A percentile compares a stretch with the other conserved stretches of the same genome.
These are phyloP conservation scores for Colletotrichum incanum DNA, from an alignment of 2,329 filamentous ascomycete genomes.

Conservation along the genomic window DNA sequence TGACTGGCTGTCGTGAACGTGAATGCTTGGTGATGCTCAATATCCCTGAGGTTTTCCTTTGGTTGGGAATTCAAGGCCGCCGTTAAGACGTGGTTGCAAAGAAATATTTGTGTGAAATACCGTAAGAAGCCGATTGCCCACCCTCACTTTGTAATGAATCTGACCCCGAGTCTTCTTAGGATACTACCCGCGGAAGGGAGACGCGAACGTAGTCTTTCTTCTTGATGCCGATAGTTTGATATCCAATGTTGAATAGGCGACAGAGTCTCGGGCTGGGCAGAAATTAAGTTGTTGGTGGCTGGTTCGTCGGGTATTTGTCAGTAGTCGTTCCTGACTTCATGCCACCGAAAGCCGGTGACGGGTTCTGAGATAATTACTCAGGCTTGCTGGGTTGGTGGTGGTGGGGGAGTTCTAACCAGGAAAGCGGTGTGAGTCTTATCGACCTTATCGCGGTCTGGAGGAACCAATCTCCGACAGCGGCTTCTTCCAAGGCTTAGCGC, in stretches of 20 bases:
- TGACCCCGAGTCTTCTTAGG: slow-evolving; percentile 26
- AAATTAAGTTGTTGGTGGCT: not conserved
- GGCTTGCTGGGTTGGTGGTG: slow-evolving; percentile 20
- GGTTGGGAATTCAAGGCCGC: not conserved
- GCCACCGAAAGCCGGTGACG: slow-evolving; percentile 25
- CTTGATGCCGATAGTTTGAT: not conserved
- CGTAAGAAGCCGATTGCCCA: slow-evolving; percentile 1
- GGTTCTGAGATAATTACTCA: slow-evolving; percentile 41
- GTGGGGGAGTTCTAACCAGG: slow-evolving; percentile 29
- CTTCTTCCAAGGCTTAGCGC: slow-evolving; percentile 7
- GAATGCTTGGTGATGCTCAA: not conserved
- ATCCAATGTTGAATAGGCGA: not conserved
- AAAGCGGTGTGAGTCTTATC: slow-evolving; percentile 37
- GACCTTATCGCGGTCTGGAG: slow-evolving; percentile 36
- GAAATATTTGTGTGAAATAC: not conserved
- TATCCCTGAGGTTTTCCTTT: too few species aligned
- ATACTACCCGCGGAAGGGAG: not conserved
- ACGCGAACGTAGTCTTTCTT: not conserved
- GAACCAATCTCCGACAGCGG: slow-evolving; percentile 28
- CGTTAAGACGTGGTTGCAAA: not conserved
- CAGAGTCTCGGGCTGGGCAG: too few species aligned
- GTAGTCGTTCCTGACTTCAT: slow-evolving; percentile 13
- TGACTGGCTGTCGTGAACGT: not conserved
- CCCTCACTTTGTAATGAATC: not conserved
- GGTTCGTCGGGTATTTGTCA: slow-evolving; percentile 6